A percentile compares a stretch with the other conserved stretches of the same genome.
phyloP scores from a whole-genome alignment of 371 early-diverging fungal species.

The Mucor indicus region DNA sequence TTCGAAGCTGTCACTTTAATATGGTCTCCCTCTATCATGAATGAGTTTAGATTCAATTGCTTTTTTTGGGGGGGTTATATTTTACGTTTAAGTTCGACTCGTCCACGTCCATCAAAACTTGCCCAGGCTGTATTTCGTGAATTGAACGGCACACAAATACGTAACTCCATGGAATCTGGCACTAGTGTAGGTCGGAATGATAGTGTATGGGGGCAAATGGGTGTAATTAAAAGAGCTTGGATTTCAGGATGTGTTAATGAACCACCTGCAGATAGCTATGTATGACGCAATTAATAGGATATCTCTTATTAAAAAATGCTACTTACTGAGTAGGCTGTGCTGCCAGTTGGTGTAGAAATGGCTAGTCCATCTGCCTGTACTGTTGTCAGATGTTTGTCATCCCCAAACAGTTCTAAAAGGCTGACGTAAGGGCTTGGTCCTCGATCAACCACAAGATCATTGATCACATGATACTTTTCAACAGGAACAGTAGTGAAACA shows the following conservation, averaged over 20 bases:
- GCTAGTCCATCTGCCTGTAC: slow-evolving; percentile 92
- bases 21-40: slow-evolving; percentile 72
- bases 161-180: slow-evolving; percentile 86
- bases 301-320: background rate
- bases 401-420: slow-evolving; percentile 88
- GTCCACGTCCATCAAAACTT: slow-evolving; percentile 89
- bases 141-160: slow-evolving; percentile 75
- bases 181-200: slow-evolving; percentile 94
- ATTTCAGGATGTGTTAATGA: slow-evolving; percentile 94
- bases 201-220: slow-evolving; percentile 94
- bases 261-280: slow-evolving; percentile 86
- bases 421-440: slow-evolving; percentile 90
- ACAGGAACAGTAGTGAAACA: slow-evolving; percentile 49
- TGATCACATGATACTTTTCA: slow-evolving; percentile 69
- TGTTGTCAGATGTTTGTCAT: slow-evolving; percentile 79
- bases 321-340: slow-evolving; percentile 91
- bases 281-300: background rate
- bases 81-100: slow-evolving; percentile 81
- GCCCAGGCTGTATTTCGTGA: slow-evolving; percentile 82
- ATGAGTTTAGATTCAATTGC: too few relatives aligned
- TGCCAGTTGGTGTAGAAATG: slow-evolving; percentile 93
- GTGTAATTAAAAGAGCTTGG: slow-evolving; percentile 88
- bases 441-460: slow-evolving; percentile 84
- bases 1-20: slow-evolving; percentile 83
- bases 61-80: too few relatives aligned